These are phyloP conservation scores for Patellifolia procumbens DNA, from an alignment of 179 eudicot genomes.

Conservation along the genomic window DNA sequence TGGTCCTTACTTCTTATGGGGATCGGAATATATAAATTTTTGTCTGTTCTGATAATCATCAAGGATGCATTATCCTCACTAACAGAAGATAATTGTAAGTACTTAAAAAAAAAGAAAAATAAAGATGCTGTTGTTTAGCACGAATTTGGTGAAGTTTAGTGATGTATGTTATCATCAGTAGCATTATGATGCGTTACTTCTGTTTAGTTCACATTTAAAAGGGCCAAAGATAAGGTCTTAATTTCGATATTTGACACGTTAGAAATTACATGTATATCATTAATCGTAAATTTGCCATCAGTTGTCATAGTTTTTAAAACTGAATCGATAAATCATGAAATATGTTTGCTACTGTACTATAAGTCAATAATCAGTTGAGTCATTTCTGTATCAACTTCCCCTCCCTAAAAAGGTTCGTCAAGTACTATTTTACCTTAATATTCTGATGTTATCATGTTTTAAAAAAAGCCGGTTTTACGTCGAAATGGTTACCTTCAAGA, in stretches of 20 bases:
- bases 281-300: no score
- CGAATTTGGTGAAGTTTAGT: not conserved
- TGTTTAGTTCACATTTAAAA: conserved; percentile 11
- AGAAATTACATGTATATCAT: not conserved
- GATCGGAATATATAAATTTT: not conserved
- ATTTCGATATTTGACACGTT: not conserved
- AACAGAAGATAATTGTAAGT: no score
- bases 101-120: conserved; percentile 9
- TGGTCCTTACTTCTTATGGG: conserved; percentile 18
- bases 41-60: conserved; percentile 19
- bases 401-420: no score
- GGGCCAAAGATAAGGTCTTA: not conserved
- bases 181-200: conserved; percentile 20
- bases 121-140: not conserved
- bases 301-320: no score
- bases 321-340: no score
- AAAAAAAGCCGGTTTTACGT: no score
- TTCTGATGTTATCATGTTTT: no score
- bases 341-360: no score
- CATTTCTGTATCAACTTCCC: no score
- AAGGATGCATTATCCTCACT: not conserved
- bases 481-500: no score
- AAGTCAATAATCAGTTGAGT: not conserved
- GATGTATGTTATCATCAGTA: conserved; percentile 9
- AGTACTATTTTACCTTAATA: no score